Evolutionary conservation across 2,329 filamentous ascomycete species (phyloP).

Genomic region (Fusarium concolor): DNA sequence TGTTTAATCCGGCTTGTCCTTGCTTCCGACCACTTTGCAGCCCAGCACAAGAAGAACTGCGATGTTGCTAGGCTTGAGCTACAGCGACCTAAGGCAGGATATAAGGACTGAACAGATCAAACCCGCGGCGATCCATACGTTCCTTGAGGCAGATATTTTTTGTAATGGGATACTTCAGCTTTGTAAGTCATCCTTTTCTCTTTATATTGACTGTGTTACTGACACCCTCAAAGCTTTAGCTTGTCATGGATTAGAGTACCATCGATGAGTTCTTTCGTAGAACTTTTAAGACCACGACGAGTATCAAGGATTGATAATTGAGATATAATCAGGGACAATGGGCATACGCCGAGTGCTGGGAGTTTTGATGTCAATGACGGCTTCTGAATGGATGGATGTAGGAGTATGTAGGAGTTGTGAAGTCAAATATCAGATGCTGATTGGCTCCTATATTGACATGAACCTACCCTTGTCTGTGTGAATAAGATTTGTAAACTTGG

Average conservation of each 20-base stretch:
- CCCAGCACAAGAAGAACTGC: neutral
- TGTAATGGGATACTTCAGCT: neutral
- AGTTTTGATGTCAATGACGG: neutral
- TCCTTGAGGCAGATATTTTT: neutral
- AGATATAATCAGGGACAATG: neutral
- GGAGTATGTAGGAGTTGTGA: neutral
- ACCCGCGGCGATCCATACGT: neutral
- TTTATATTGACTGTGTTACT: neutral
- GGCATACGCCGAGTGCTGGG: neutral
- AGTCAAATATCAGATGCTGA: neutral
- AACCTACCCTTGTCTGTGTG: neutral
- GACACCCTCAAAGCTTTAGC: neutral
- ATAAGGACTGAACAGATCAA: neutral
- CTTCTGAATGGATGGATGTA: neutral
- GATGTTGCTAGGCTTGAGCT: neutral
- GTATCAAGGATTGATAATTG: neutral
- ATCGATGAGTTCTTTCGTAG: neutral
- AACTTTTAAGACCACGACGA: neutral
- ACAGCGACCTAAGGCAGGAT: neutral
- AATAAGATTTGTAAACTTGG: neutral
- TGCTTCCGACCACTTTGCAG: neutral
- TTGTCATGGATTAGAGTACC: neutral
- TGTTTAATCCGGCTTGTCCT: neutral
- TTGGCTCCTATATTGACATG: neutral
- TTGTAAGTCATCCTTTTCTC: neutral